Evolutionary conservation across 73 alveolate species (phyloP).

Genomic region (Uronychia binucleata): DNA sequence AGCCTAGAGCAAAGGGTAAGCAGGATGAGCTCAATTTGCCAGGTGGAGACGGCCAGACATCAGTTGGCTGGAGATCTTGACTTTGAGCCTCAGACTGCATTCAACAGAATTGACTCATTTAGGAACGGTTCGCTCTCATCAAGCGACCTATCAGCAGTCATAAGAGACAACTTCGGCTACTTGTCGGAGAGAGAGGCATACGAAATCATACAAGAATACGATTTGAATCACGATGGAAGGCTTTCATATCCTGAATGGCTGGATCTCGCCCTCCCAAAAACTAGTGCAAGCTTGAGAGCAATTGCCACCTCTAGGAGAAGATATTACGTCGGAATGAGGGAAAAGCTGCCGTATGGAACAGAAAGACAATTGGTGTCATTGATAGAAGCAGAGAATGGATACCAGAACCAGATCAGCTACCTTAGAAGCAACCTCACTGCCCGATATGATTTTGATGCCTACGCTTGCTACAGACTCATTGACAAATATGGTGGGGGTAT

Average conservation of each 20-base stretch:
- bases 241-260: slow-evolving; percentile 7
- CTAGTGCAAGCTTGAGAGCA: slow-evolving; percentile 11
- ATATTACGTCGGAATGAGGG: not conserved
- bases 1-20: not conserved
- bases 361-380: not conserved
- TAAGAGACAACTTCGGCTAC: slow-evolving; percentile 8
- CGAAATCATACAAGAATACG: not conserved
- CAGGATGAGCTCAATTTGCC: not conserved
- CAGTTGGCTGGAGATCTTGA: not conserved
- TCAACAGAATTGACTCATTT: not conserved
- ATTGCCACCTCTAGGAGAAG: slow-evolving; percentile 9
- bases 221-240: slow-evolving; percentile 22
- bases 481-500: not conserved
- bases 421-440: slow-evolving; percentile 5
- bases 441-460: slow-evolving; percentile 9
- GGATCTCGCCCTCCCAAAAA: slow-evolving; percentile 8
- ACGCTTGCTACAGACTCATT: slow-evolving; percentile 4
- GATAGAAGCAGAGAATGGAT: not conserved
- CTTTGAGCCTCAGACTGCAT: slow-evolving; percentile 13
- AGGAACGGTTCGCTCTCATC: not conserved
- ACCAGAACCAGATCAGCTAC: not conserved
- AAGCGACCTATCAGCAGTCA: not conserved
- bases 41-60: slow-evolving; percentile 3
- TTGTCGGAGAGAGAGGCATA: slow-evolving; percentile 6
- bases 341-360: not conserved